A percentile compares a stretch with the other conserved stretches of the same genome.
phyloP scores from a whole-genome alignment of 257 asterid species.

The Paraleonurus japonicus region DNA sequence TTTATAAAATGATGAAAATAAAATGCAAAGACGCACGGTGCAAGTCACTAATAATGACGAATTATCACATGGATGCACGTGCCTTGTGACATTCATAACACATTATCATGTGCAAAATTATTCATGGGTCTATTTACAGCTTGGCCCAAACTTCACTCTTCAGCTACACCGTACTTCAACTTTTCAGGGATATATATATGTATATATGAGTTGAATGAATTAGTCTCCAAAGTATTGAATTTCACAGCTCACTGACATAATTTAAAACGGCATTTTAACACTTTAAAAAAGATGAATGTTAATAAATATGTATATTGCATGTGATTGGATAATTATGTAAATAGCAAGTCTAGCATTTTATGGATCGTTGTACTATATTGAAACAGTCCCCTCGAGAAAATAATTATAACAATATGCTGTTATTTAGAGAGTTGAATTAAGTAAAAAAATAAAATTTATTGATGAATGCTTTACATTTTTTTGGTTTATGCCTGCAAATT shows the following conservation, averaged over 20 bases:
- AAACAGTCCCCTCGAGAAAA: background rate
- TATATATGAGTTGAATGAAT: background rate
- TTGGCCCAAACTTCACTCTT: background rate
- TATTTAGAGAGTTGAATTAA: background rate
- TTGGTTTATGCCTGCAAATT: too few relatives aligned
- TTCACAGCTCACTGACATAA: too few relatives aligned
- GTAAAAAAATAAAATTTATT: background rate
- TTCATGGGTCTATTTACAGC: slow-evolving; percentile 5
- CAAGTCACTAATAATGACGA: background rate
- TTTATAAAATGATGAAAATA: background rate
- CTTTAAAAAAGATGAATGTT: too few relatives aligned
- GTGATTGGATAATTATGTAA: background rate
- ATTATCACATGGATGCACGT: slow-evolving; percentile 26
- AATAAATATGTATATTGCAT: background rate
- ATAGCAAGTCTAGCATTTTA: background rate
- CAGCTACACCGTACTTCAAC: background rate
- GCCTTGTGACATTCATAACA: slow-evolving; percentile 12
- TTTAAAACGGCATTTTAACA: too few relatives aligned
- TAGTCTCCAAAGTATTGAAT: background rate
- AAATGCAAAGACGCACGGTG: background rate
- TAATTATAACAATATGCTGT: background rate
- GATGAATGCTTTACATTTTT: too few relatives aligned
- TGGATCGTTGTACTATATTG: background rate
- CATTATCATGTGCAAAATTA: slow-evolving; percentile 13
- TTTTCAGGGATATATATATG: too few relatives aligned